Percentiles rank a stretch among this genome's conserved stretches.
phyloP scores from a whole-genome alignment of 306 rosid species.

The Fragaria vesca region DNA sequence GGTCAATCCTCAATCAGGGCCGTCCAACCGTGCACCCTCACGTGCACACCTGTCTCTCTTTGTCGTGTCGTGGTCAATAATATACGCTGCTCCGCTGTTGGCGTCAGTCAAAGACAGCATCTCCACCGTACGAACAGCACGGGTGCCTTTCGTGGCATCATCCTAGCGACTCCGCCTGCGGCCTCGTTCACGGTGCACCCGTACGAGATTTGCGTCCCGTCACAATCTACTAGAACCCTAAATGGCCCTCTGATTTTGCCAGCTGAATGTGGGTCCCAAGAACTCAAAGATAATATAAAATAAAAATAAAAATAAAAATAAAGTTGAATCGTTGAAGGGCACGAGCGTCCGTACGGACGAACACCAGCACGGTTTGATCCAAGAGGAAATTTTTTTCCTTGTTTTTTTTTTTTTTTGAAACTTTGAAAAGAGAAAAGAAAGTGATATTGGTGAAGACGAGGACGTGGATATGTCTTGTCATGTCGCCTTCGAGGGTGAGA shows the following conservation, averaged over 20 bases:
- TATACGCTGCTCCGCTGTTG: not conserved
- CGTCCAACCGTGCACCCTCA: slow-evolving; percentile 20
- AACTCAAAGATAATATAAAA: not conserved
- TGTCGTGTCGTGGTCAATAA: slow-evolving; percentile 6
- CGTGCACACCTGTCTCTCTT: slow-evolving; percentile 25
- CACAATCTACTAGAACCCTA: too few species aligned
- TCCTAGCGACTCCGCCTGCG: not conserved
- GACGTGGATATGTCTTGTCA: slow-evolving; percentile 2
- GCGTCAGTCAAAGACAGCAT: not conserved
- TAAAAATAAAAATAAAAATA: not conserved
- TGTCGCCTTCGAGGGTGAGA: not conserved
- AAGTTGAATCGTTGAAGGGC: not conserved
- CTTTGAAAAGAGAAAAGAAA: not conserved
- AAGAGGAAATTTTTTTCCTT: not conserved
- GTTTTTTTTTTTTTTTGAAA: not conserved
- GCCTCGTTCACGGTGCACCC: slow-evolving; percentile 8
- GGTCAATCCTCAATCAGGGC: slow-evolving; percentile 13
- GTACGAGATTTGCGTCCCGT: slow-evolving; percentile 14
- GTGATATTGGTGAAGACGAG: not conserved
- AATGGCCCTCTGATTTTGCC: not conserved
- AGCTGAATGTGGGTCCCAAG: not conserved
- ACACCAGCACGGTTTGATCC: not conserved
- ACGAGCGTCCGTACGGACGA: not conserved
- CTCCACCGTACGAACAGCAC: not conserved
- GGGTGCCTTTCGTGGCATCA: not conserved